Evolutionary conservation across 768 basidiomycete species (phyloP).

Genomic region (Sporobolomyces pararoseus): DNA sequence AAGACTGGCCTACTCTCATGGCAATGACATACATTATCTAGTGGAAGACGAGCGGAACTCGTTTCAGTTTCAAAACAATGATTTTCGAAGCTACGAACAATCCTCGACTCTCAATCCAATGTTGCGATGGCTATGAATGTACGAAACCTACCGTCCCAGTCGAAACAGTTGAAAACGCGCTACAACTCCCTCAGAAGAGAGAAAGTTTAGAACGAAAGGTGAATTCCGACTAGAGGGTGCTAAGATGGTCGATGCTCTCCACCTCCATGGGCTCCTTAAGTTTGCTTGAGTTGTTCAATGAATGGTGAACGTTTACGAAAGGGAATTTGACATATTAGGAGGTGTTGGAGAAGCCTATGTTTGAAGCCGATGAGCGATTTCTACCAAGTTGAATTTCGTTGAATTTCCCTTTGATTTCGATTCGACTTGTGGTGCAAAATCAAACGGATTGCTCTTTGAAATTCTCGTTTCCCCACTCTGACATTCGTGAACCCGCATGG

Average conservation of each 20-base stretch:
- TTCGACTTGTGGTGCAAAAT: not conserved
- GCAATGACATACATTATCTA: too few relatives aligned
- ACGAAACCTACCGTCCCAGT: slow-evolving; percentile 16
- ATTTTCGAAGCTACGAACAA: too few relatives aligned
- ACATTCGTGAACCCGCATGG: not conserved
- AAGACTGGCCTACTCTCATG: too few relatives aligned
- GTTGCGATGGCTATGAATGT: not conserved
- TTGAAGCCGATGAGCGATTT: not conserved
- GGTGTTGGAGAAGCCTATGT: not conserved
- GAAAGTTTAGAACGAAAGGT: not conserved
- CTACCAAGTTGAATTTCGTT: not conserved
- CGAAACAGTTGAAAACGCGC: not conserved
- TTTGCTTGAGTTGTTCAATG: not conserved
- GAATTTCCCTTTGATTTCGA: not conserved
- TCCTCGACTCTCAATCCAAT: too few relatives aligned
- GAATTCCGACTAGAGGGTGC: slow-evolving; percentile 9
- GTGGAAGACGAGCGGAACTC: too few relatives aligned
- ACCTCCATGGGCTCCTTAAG: slow-evolving; percentile 11
- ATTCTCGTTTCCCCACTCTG: not conserved
- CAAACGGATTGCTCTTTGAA: not conserved
- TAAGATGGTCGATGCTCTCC: slow-evolving; percentile 13
- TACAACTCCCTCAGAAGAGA: not conserved
- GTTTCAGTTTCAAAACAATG: too few relatives aligned
- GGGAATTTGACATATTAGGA: slow-evolving; percentile 20
- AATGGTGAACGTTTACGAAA: not conserved